Evolutionary conservation across 495 filamentous ascomycete species (phyloP).

Genomic region (Cetradonia linearis): DNA sequence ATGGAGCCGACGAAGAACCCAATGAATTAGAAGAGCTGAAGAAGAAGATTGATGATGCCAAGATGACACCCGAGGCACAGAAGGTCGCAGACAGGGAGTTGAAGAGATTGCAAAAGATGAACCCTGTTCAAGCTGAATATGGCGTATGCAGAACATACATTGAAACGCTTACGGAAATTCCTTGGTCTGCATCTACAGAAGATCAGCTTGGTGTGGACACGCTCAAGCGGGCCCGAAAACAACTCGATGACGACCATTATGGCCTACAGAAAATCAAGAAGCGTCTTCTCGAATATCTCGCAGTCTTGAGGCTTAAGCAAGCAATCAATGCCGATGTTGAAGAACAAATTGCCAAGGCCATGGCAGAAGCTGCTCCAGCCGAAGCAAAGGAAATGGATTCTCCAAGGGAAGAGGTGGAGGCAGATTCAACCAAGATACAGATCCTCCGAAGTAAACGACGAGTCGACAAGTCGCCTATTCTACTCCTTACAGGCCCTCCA

Average conservation of each 20-base stretch:
- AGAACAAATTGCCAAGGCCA: conserved; percentile 56
- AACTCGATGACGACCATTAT: conserved; percentile 94
- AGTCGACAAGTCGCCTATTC: conserved; percentile 91
- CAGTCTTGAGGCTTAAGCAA: conserved; percentile 89
- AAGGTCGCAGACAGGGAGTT: conserved; percentile 87
- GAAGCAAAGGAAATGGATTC: conserved; percentile 23
- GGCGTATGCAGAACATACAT: conserved; percentile 89
- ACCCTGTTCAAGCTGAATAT: conserved; percentile 88
- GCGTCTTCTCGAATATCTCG: conserved; percentile 87
- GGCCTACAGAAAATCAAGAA: conserved; percentile 97
- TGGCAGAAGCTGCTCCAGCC: conserved; percentile 45
- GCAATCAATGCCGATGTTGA: conserved; percentile 72
- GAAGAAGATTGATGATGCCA: conserved; percentile 72
- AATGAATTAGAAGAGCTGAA: conserved; percentile 89
- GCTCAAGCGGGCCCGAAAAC: conserved; percentile 67
- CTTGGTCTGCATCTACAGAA: conserved; percentile 79
- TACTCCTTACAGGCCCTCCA: conserved; percentile 87
- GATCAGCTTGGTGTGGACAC: conserved; percentile 81
- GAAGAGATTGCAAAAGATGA: conserved; percentile 86
- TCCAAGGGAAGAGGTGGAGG: conserved; percentile 36
- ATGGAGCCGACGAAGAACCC: conserved; percentile 57
- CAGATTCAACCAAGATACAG: conserved; percentile 50
- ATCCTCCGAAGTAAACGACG: conserved; percentile 62
- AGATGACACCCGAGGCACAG: conserved; percentile 61
- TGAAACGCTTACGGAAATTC: conserved; percentile 88